Evolutionary conservation across 1,284 basidiomycete genomes (phyloP), one percentile per base, ranked within the genome.

Genomic region (Cerrena zonata): DNA sequence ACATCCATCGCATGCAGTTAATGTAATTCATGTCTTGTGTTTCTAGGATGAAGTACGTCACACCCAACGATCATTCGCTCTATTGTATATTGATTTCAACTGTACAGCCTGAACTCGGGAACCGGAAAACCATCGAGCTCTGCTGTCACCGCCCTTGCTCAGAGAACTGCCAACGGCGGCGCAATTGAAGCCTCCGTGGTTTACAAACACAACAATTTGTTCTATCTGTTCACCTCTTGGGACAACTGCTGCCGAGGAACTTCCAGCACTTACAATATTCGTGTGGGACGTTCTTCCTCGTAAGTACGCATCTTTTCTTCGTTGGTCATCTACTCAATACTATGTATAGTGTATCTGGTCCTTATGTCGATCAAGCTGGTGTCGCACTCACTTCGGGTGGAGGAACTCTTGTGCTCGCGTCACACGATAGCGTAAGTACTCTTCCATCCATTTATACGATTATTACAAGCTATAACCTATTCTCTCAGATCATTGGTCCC

Each of bases 191-290:
- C 73, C 19, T 72, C 70, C 48, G 65, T 64, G 24, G 68, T 80
- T 38, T 78, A 64, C 65, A 71, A 78, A 56, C 59, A 65, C 52
- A 69, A 69, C 22, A 68, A 56, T 40, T 80, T 67, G 59, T 81
- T 71, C 62, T 82, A 82, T 56, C 68, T 83, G 23, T 82, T 82
- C 63, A 72, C 73, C 0, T 75, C 72, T 13, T 81, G 78, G 77
- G 80, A 80, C 56, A 67, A 65, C 1, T 82, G 80, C 63, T 82
- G 80, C 64, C 40, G 61, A 23, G 78, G 79, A 3, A 73, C 69
- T 12, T 67, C 62, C 10, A 77, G 76, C 61, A 81, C 78, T 0
- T 82, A 82, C 58, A 81, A 80, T 56, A 79, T 80, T 50, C 73
- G 78, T 12, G 79, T 82, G 25, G 76, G 76, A 11, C 71, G 79